Evolutionary conservation across 345 rosid species (phyloP).

Genomic region (Gossypium arboreum): DNA sequence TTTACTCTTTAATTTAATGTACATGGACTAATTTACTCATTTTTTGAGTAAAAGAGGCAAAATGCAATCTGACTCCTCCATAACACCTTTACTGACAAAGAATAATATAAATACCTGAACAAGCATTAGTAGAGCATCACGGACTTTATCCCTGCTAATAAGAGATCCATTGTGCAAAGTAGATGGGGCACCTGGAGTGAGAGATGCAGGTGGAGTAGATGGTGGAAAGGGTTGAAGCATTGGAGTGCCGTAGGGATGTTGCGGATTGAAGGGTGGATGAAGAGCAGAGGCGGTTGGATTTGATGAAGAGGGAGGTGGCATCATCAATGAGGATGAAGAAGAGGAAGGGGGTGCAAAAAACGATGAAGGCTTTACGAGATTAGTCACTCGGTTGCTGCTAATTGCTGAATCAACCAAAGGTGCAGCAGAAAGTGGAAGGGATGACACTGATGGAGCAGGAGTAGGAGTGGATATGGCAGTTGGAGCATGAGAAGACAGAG

Average conservation of each 20-base stretch:
- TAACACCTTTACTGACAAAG: too few relatives aligned
- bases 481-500: constrained; percentile 36
- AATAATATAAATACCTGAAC: constrained; percentile 42
- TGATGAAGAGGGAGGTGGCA: constrained; percentile 43
- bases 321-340: constrained; percentile 39
- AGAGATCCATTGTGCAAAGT: constrained; percentile 23
- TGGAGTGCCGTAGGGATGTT: constrained; percentile 58
- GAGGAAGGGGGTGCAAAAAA: constrained; percentile 47
- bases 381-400: constrained; percentile 35
- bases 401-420: constrained; percentile 33
- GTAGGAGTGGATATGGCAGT: constrained; percentile 28
- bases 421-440: constrained; percentile 36
- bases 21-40: too few relatives aligned
- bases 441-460: constrained; percentile 32
- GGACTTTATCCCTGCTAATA: constrained; percentile 54
- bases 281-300: constrained; percentile 34
- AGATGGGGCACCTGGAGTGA: constrained; percentile 38
- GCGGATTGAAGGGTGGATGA: constrained; percentile 46
- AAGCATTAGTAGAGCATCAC: constrained; percentile 55
- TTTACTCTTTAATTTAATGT: too few relatives aligned
- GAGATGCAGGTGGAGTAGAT: constrained; percentile 57
- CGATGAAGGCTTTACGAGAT: constrained; percentile 58
- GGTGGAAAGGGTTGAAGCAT: constrained; percentile 77
- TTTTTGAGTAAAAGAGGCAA: too few relatives aligned
- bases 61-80: too few relatives aligned